Conservation (phyloP, 179 eudicot species). For the Dionaea muscipula region DNA sequence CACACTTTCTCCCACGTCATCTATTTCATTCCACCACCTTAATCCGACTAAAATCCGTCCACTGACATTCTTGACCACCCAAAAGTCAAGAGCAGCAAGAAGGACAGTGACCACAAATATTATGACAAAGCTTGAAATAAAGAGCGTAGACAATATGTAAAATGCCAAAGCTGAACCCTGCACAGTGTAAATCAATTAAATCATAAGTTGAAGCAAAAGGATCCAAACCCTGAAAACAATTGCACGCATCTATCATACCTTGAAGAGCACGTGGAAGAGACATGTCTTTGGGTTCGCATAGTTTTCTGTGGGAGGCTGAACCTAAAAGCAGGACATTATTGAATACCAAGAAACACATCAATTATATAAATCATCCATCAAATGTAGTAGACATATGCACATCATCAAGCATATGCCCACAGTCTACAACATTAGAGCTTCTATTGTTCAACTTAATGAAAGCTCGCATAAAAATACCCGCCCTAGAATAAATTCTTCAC, state of each 20-base stretch:
- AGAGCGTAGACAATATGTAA: constrained; percentile 88
- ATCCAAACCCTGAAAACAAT: neutral
- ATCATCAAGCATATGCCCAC: too few species aligned
- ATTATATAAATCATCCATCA: too few species aligned
- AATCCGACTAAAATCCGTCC: constrained; percentile 92
- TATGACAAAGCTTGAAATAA: constrained; percentile 74
- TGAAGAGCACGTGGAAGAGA: constrained; percentile 84
- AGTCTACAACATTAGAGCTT: too few species aligned
- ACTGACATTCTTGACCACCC: constrained; percentile 99
- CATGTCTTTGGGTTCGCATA: constrained; percentile 81
- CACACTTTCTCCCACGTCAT: constrained; percentile 81
- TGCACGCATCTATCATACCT: constrained; percentile 31
- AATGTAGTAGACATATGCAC: too few species aligned
- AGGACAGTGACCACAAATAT: constrained; percentile 88
- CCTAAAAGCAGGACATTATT: too few species aligned
- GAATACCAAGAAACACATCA: too few species aligned
- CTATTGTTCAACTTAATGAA: too few species aligned
- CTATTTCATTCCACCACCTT: constrained; percentile 98
- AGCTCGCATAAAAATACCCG: too few species aligned
- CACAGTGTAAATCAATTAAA: constrained; percentile 9
- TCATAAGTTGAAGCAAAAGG: neutral
- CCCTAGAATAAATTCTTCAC: too few species aligned
- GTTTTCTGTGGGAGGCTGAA: constrained; percentile 48
- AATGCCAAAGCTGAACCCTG: constrained; percentile 89
- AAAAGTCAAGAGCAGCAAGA: constrained; percentile 82